phyloP scores from a whole-genome alignment of 2,329 filamentous ascomycete species.

The Periglandula ipomoeae region DNA sequence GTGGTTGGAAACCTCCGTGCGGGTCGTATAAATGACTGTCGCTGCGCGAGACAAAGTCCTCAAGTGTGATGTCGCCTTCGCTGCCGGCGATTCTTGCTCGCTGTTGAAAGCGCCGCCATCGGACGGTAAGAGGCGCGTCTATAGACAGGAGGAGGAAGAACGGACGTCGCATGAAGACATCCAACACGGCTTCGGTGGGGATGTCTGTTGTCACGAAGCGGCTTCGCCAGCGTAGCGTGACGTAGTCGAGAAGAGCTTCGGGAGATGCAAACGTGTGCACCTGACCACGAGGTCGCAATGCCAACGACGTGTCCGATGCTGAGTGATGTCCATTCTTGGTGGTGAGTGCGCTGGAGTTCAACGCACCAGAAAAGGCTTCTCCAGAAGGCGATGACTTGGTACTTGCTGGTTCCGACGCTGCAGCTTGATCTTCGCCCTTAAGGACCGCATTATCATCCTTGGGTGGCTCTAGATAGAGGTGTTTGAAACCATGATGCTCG shows the following conservation, averaged over 20 bases:
- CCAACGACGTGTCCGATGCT: slow-evolving; percentile 17
- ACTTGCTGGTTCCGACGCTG: slow-evolving; percentile 7
- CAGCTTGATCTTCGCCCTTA: background rate
- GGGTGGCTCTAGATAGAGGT: slow-evolving; percentile 47
- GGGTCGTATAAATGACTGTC: slow-evolving; percentile 71
- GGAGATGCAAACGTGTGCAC: slow-evolving; percentile 47
- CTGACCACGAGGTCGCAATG: slow-evolving; percentile 14
- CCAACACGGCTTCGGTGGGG: slow-evolving; percentile 61
- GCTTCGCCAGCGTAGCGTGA: slow-evolving; percentile 74
- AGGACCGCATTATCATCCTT: background rate
- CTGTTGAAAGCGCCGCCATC: slow-evolving; percentile 67
- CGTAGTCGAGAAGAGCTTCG: slow-evolving; percentile 68
- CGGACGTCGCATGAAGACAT: slow-evolving; percentile 67
- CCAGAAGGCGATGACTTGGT: slow-evolving; percentile 7
- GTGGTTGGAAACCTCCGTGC: slow-evolving; percentile 55
- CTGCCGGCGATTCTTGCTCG: slow-evolving; percentile 15
- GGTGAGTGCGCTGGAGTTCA: slow-evolving; percentile 18
- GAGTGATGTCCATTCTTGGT: slow-evolving; percentile 17
- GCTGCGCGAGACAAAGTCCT: slow-evolving; percentile 46
- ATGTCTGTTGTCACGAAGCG: slow-evolving; percentile 84
- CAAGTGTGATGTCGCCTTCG: slow-evolving; percentile 32
- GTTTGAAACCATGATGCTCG: slow-evolving; percentile 72
- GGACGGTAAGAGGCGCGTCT: slow-evolving; percentile 76
- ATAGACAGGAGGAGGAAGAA: slow-evolving; percentile 92
- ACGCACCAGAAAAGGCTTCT: slow-evolving; percentile 15